Evolutionary conservation across 805 yeast genomes (phyloP).

Genomic region (Kodamaea restingae): DNA sequence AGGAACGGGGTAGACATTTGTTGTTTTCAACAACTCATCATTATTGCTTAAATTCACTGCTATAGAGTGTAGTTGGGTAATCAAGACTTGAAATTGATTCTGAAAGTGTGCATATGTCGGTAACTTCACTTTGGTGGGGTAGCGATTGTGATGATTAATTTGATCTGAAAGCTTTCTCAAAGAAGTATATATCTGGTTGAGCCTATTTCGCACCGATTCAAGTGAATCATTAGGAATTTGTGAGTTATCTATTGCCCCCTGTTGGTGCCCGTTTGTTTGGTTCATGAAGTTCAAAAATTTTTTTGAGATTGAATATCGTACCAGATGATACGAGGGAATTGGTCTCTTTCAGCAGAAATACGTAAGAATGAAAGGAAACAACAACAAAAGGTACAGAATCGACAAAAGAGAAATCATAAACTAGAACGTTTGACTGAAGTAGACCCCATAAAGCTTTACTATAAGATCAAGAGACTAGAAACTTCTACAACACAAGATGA

Average conservation of each 20-base stretch:
- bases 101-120: conserved; percentile 64
- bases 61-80: conserved; percentile 80
- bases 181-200: conserved; percentile 41
- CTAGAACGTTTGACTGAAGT: conserved; percentile 22
- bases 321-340: conserved; percentile 25
- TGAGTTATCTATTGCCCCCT: conserved; percentile 9
- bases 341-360: conserved; percentile 37
- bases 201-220: conserved; percentile 37
- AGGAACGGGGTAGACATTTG: conserved; percentile 81
- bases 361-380: conserved; percentile 33
- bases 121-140: conserved; percentile 33
- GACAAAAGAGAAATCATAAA: conserved; percentile 31
- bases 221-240: conserved; percentile 35
- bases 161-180: conserved; percentile 36
- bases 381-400: conserved; percentile 32
- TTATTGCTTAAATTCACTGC: conserved; percentile 63
- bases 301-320: neutral
- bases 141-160: conserved; percentile 31
- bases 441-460: conserved; percentile 34
- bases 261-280: conserved; percentile 6
- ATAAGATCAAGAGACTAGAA: conserved; percentile 30
- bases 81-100: conserved; percentile 75
- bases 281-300: conserved; percentile 7
- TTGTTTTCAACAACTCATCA: conserved; percentile 52
- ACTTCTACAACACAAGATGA: conserved; percentile 14